Evolutionary conservation across 768 basidiomycete genomes (phyloP).

Genomic region (Suillus subalutaceus): DNA sequence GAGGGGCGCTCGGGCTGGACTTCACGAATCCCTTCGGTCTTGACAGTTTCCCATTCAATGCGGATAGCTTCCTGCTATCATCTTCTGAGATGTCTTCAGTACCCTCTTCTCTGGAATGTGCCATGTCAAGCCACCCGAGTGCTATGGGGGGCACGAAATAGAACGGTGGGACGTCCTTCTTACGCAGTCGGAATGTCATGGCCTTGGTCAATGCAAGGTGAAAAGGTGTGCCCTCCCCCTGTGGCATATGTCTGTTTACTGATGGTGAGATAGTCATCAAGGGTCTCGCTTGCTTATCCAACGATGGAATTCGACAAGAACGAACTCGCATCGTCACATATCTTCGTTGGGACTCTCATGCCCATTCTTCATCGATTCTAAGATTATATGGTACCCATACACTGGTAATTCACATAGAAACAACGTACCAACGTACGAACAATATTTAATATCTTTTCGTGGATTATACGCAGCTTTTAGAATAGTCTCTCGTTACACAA

Average conservation of each 20-base stretch:
- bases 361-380: background rate
- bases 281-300: background rate
- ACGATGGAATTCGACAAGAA: background rate
- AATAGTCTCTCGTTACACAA: background rate
- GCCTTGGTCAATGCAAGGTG: background rate
- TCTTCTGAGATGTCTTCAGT: slow-evolving; percentile 1
- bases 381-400: background rate
- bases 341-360: background rate
- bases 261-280: no score
- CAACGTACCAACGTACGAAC: background rate
- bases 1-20: background rate
- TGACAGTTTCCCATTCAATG: background rate
- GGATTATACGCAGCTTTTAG: background rate
- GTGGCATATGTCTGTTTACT: background rate
- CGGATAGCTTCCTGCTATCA: background rate
- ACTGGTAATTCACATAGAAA: slow-evolving; percentile 1
- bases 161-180: background rate
- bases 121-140: background rate
- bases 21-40: slow-evolving; percentile 1
- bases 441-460: slow-evolving; percentile 1
- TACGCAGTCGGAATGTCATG: background rate
- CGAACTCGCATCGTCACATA: background rate
- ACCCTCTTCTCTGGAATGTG: background rate
- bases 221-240: background rate
- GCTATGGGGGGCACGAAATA: background rate